Evolutionary conservation across 2,329 filamentous ascomycete species (phyloP).

Genomic region (Microsporum ferrugineum): DNA sequence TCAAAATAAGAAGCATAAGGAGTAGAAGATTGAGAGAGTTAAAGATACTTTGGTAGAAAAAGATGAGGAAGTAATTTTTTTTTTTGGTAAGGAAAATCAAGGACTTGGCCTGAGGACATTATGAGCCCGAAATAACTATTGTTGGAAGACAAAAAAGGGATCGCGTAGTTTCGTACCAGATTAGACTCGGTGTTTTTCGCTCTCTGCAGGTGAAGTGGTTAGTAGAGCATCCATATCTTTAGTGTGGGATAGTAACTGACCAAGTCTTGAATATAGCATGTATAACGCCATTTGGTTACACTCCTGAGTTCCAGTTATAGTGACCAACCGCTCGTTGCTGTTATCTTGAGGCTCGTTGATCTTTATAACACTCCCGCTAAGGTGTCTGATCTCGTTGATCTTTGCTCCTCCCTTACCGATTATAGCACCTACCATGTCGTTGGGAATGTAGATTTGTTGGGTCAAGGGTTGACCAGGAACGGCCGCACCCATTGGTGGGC

Average conservation of each 20-base stretch:
- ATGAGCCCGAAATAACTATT: background rate
- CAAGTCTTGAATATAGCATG: constrained; percentile 96
- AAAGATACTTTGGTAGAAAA: background rate
- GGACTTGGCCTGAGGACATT: background rate
- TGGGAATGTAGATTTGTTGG: constrained; percentile 97
- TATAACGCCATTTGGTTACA: constrained; percentile 99
- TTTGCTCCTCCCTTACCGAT: constrained; percentile 97
- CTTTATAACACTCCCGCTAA: constrained; percentile 97
- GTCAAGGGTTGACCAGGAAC: constrained; percentile 77
- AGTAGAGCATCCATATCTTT: background rate
- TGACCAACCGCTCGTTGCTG: constrained; percentile 94
- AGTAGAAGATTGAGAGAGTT: background rate
- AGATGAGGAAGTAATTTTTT: background rate
- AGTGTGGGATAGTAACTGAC: constrained; percentile 40
- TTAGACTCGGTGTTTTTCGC: constrained; percentile 62
- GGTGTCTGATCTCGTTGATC: constrained; percentile 97
- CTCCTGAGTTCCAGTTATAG: constrained; percentile 93
- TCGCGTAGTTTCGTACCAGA: constrained; percentile 6
- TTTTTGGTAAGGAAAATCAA: constrained; percentile 4
- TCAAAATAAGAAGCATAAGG: background rate
- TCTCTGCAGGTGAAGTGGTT: constrained; percentile 42
- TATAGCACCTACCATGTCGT: constrained; percentile 98
- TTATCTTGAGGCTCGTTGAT: constrained; percentile 99
- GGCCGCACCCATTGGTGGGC: constrained; percentile 57
- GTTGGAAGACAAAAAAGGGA: background rate